A percentile compares a stretch with the other conserved stretches of the same genome.
phyloP scores from a whole-genome alignment of 495 filamentous ascomycete species.

The Penicillium macrosclerotiorum region DNA sequence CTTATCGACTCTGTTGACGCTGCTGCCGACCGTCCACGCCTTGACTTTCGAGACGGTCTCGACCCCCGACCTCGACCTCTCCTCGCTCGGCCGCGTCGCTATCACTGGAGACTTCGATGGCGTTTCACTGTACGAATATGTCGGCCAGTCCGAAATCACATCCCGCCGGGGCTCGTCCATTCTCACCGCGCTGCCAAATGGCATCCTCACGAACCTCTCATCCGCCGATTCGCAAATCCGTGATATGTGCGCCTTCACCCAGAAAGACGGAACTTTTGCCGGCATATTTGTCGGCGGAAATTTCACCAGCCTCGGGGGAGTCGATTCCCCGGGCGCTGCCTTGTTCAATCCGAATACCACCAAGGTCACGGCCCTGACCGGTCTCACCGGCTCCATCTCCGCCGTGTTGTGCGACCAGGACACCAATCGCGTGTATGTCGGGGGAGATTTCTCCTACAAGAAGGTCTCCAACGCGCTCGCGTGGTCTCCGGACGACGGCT shows the following conservation, averaged over 20 bases:
- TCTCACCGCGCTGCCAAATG: constrained; percentile 81
- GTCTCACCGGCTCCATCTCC: constrained; percentile 77
- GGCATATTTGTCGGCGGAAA: constrained; percentile 89
- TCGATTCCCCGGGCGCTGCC: constrained; percentile 75
- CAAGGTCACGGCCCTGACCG: constrained; percentile 66
- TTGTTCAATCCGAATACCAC: constrained; percentile 70
- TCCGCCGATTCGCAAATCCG: constrained; percentile 78
- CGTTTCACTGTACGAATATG: constrained; percentile 84
- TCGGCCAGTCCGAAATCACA: constrained; percentile 68
- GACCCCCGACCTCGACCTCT: constrained; percentile 76
- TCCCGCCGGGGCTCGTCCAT: constrained; percentile 78
- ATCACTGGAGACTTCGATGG: constrained; percentile 88
- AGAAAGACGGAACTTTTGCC: constrained; percentile 61
- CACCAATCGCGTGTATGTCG: constrained; percentile 85
- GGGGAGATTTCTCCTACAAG: constrained; percentile 74
- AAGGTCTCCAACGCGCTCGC: constrained; percentile 87
- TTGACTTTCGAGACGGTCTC: constrained; percentile 69
- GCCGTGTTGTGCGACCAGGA: constrained; percentile 79
- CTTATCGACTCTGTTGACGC: constrained; percentile 38
- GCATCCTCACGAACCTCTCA: constrained; percentile 69
- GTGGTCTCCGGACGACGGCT: constrained; percentile 67
- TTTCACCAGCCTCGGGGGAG: constrained; percentile 85
- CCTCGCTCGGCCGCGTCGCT: constrained; percentile 77
- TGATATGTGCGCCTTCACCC: constrained; percentile 79
- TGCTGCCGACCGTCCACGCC: constrained; percentile 45